phyloP scores from a whole-genome alignment of 305 asterid genomes.

The Fraxinus sp. region DNA sequence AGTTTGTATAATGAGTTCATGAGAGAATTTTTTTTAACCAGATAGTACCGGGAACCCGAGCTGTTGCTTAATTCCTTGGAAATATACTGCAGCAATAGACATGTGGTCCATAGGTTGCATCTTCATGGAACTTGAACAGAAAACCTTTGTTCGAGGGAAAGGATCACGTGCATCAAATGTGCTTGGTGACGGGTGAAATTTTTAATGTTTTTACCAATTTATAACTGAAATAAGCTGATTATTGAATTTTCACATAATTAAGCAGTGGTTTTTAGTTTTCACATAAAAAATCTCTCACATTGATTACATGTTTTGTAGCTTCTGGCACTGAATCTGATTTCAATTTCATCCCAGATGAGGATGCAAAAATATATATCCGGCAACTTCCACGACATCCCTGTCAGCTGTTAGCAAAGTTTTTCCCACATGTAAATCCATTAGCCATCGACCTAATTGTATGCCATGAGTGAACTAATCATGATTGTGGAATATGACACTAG shows the following conservation, averaged over 20 bases:
- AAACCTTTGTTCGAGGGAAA: conserved; percentile 87
- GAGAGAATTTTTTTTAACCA: conserved; percentile 88
- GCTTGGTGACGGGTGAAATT: conserved; percentile 62
- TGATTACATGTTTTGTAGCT: conserved; percentile 42
- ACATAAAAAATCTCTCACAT: background rate
- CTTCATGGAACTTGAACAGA: conserved; percentile 89
- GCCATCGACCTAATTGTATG: conserved; percentile 72
- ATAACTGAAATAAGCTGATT: background rate
- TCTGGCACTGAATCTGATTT: conserved; percentile 87
- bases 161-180: conserved; percentile 91
- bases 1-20: conserved; percentile 72
- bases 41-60: conserved; percentile 97
- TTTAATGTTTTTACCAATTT: background rate
- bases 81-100: conserved; percentile 71
- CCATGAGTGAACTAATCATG: background rate
- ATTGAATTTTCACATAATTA: background rate
- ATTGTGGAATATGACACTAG: background rate
- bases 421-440: conserved; percentile 75
- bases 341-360: conserved; percentile 63
- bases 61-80: conserved; percentile 73
- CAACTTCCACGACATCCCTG: conserved; percentile 82
- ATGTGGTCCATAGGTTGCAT: conserved; percentile 98
- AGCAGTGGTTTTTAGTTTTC: background rate
- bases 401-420: conserved; percentile 60
- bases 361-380: conserved; percentile 70